A percentile compares a stretch with the other conserved stretches of the same genome.
These are phyloP conservation scores for Neurospora discreta DNA, from an alignment of 495 filamentous ascomycete species.

Conservation along the genomic window DNA sequence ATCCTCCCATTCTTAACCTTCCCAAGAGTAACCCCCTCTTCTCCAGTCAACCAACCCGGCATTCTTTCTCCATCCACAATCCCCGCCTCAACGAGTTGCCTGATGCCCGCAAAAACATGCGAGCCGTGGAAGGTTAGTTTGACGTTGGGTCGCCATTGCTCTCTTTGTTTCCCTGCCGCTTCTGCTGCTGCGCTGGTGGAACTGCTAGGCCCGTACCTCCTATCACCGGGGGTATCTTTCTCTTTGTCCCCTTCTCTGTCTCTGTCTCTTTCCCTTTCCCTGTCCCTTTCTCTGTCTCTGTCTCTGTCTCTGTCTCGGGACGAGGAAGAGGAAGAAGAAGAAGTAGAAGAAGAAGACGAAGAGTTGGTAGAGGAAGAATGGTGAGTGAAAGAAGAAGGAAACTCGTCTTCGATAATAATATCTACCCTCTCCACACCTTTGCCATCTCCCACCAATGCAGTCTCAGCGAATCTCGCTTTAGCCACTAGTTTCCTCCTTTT, in stretches of 20 bases:
- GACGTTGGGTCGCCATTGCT: constrained; percentile 45
- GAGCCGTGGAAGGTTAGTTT: constrained; percentile 57
- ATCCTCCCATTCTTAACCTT: constrained; percentile 53
- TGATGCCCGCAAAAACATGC: constrained; percentile 73
- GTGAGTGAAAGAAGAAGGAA: constrained; percentile 19
- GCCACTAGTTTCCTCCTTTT: constrained; percentile 38
- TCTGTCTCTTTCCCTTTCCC: too few relatives aligned
- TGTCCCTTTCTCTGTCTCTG: too few relatives aligned
- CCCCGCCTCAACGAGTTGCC: constrained; percentile 62
- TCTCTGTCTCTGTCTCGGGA: not conserved
- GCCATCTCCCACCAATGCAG: constrained; percentile 38
- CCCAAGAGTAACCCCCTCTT: constrained; percentile 66
- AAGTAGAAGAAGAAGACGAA: not conserved
- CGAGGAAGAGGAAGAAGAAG: not conserved
- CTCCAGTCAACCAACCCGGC: constrained; percentile 87
- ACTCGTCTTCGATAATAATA: constrained; percentile 45
- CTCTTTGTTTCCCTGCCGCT: constrained; percentile 18
- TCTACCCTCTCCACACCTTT: constrained; percentile 50
- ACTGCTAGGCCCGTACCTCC: constrained; percentile 22
- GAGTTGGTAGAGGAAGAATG: not conserved
- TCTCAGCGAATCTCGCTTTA: constrained; percentile 45
- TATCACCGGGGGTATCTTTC: not conserved
- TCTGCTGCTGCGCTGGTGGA: constrained; percentile 16
- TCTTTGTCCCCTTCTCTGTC: not conserved
- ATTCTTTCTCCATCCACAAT: constrained; percentile 63